Percentiles rank a stretch among this genome's conserved stretches.
Conservation (phyloP, 2,329 filamentous ascomycete species). For the Aureobasidium namibiae region DNA sequence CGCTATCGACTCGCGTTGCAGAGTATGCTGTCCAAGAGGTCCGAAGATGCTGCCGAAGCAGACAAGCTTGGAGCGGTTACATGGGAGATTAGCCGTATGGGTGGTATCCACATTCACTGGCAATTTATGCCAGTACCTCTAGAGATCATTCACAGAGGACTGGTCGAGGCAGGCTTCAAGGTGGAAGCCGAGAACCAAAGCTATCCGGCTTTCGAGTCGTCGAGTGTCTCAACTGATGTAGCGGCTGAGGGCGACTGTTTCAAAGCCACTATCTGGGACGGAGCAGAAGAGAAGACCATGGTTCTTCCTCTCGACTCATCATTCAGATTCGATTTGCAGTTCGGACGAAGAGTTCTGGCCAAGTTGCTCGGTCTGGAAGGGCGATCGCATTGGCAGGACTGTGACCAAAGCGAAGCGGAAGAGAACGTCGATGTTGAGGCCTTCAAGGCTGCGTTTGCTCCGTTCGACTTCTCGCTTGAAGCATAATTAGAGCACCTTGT, state of each 20-base stretch:
- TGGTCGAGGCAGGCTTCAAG: conserved; percentile 82
- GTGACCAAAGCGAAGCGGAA: conserved; percentile 65
- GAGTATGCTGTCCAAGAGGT: conserved; percentile 53
- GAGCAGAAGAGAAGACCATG: conserved; percentile 53
- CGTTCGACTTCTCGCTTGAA: conserved; percentile 70
- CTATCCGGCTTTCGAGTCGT: conserved; percentile 44
- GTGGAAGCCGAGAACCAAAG: conserved; percentile 73
- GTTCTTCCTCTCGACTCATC: conserved; percentile 64
- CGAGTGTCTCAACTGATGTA: not conserved
- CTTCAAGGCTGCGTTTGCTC: conserved; percentile 75
- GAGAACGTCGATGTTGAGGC: conserved; percentile 69
- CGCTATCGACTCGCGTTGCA: conserved; percentile 71
- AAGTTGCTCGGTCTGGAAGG: conserved; percentile 76
- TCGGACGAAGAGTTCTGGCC: conserved; percentile 76
- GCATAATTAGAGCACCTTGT: no score
- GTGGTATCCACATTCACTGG: conserved; percentile 86
- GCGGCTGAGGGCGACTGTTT: conserved; percentile 25
- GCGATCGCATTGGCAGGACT: conserved; percentile 78
- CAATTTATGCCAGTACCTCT: conserved; percentile 75
- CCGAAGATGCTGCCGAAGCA: conserved; percentile 1
- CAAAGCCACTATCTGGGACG: conserved; percentile 28
- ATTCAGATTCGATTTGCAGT: conserved; percentile 81
- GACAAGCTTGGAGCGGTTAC: conserved; percentile 68
- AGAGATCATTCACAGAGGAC: conserved; percentile 58
- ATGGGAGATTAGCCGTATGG: conserved; percentile 79